phyloP scores from a whole-genome alignment of 225 moss, liverwort and hornwort genomes.

The Takakia lepidozioides region DNA sequence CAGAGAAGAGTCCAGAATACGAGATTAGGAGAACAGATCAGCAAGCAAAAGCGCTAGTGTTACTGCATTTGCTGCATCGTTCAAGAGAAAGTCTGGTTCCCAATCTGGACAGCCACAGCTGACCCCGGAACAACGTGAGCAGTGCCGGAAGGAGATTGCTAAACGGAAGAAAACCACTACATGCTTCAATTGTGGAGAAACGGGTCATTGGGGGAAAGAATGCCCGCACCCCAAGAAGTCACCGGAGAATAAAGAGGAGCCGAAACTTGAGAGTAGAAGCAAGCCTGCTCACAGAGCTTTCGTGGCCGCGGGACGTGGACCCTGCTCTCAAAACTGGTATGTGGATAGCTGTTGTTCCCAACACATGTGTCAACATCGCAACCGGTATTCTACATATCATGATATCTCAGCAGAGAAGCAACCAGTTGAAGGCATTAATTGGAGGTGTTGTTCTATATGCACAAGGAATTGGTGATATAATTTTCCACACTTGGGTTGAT shows the following conservation, averaged over 20 bases:
- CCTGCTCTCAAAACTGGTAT: not conserved
- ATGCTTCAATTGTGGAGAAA: not conserved
- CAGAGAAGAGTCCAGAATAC: too few relatives aligned
- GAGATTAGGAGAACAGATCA: too few relatives aligned
- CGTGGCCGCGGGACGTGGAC: not conserved
- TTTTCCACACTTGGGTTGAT: too few relatives aligned
- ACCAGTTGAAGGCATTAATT: constrained; percentile 5
- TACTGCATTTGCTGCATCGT: too few relatives aligned
- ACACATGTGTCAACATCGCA: not conserved
- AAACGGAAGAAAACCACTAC: not conserved
- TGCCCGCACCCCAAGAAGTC: too few relatives aligned
- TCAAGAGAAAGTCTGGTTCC: not conserved
- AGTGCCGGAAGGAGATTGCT: not conserved
- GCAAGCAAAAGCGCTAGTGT: too few relatives aligned
- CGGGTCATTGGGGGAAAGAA: not conserved
- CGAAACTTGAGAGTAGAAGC: not conserved
- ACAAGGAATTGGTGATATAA: not conserved
- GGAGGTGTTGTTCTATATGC: not conserved
- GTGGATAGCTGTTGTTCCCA: constrained; percentile 1
- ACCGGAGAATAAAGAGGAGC: not conserved
- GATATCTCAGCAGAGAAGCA: not conserved
- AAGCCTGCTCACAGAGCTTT: not conserved
- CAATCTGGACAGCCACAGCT: not conserved
- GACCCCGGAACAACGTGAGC: not conserved
- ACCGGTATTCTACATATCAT: not conserved